A percentile compares a stretch with the other conserved stretches of the same genome.
phyloP scores from a whole-genome alignment of 2,329 filamentous ascomycete genomes.

The Harringtonia lauricola region DNA sequence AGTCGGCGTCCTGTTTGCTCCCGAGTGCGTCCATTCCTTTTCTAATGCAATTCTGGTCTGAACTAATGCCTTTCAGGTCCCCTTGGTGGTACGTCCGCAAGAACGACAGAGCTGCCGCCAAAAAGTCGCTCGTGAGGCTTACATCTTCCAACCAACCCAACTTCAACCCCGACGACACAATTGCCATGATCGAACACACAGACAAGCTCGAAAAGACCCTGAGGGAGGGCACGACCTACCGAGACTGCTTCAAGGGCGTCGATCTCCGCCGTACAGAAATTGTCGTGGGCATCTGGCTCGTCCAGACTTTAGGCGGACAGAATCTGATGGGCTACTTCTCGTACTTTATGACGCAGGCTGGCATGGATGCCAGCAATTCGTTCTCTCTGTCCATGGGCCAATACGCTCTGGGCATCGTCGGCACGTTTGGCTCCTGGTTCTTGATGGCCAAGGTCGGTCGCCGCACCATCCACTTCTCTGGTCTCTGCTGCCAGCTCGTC shows the following conservation, averaged over 20 bases:
- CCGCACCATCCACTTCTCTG: constrained; percentile 36
- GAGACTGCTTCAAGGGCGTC: constrained; percentile 37
- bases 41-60: too few relatives aligned
- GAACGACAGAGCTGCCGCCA: constrained; percentile 28
- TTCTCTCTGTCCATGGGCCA: constrained; percentile 11
- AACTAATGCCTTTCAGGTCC: too few relatives aligned
- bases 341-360: constrained; percentile 25
- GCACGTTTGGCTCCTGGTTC: constrained; percentile 13
- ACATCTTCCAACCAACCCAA: constrained; percentile 20
- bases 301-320: constrained; percentile 52
- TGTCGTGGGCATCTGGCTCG: constrained; percentile 49
- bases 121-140: constrained; percentile 27
- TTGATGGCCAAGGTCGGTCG: constrained; percentile 20
- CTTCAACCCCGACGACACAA: constrained; percentile 30
- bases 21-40: too few relatives aligned
- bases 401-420: constrained; percentile 10
- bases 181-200: constrained; percentile 47
- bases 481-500: constrained; percentile 31
- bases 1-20: constrained; percentile 32
- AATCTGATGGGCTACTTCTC: constrained; percentile 8
- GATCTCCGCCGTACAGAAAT: constrained; percentile 43
- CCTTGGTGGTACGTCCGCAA: constrained; percentile 39
- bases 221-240: constrained; percentile 36
- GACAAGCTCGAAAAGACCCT: constrained; percentile 43
- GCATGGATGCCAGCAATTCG: constrained; percentile 10